Evolutionary conservation across 768 basidiomycete genomes (phyloP).

Genomic region (Russula virescens): DNA sequence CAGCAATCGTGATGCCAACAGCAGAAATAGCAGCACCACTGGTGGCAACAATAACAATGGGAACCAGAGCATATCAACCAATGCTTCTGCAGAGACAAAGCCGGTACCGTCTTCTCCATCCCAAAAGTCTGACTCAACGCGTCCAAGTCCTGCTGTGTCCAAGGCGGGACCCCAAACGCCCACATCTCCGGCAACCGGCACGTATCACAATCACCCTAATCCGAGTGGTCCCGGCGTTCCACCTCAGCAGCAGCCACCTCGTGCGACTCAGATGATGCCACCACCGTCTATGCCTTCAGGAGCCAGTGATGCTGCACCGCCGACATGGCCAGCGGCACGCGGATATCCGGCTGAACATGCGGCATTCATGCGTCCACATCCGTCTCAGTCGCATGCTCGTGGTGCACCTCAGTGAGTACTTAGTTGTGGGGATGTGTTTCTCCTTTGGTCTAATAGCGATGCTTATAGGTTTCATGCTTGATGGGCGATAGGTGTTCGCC

Average conservation of each 20-base stretch:
- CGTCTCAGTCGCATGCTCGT: slow-evolving; percentile 16
- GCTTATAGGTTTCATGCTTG: slow-evolving; percentile 14
- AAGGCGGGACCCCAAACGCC: slow-evolving; percentile 19
- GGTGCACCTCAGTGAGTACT: slow-evolving; percentile 17
- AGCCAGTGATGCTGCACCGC: slow-evolving; percentile 1
- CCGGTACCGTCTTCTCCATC: slow-evolving; percentile 13
- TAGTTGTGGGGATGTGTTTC: not conserved
- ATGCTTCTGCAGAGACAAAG: slow-evolving; percentile 3
- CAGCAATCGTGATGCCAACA: slow-evolving; percentile 19
- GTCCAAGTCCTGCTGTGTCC: slow-evolving; percentile 21
- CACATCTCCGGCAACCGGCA: slow-evolving; percentile 9
- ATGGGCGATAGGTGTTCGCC: not conserved
- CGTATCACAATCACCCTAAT: slow-evolving; percentile 17
- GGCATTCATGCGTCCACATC: slow-evolving; percentile 18
- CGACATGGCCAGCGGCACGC: slow-evolving; percentile 11
- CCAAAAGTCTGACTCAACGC: slow-evolving; percentile 14
- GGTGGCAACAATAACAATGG: slow-evolving; percentile 4
- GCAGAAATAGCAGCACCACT: slow-evolving; percentile 12
- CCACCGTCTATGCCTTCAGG: slow-evolving; percentile 15
- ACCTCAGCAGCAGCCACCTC: slow-evolving; percentile 12
- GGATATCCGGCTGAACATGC: slow-evolving; percentile 18
- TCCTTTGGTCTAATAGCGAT: not conserved
- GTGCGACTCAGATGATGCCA: slow-evolving; percentile 20
- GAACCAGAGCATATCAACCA: not conserved
- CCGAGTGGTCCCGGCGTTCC: slow-evolving; percentile 16